Evolutionary conservation across 2,329 filamentous ascomycete species (phyloP), one percentile per base, ranked within the genome.

Genomic region (Emergomyces africanus): DNA sequence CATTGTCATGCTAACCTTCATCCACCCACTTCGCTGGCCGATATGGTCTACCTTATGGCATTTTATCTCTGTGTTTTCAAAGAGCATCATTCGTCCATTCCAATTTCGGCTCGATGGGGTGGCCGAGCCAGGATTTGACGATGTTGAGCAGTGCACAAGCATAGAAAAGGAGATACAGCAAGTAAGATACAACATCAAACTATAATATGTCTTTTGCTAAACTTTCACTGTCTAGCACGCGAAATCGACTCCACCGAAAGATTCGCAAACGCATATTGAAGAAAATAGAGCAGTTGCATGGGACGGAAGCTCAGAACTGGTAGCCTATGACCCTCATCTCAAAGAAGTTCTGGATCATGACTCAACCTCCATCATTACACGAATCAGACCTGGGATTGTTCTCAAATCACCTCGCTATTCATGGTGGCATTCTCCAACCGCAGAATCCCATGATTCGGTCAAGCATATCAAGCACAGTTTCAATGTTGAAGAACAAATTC

Each of bases 361-460:
- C 54, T 60, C 59, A 54, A 60, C 59, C 25, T 57, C 59, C 48
- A 46, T 57, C 48, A 57, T 60, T 57, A 54, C 54, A 57, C 54
- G 46, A 37, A 54, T 60, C 25, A 57, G 37, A 37, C 54, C 46
- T 57, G 54, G 59, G 12, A 49, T 57, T 44, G 46, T 60, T 53
- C 44, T 60, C 54, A 60, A 60, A 54, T 60, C 46, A n/a, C 59
- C 59, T 54, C 59, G 46, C 33, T 60, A 44, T 57, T 60, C 59
- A 46, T 60, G 59, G 59, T 57, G 59, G 59, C 59, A 60, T 57
- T 60, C 54, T 46, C 46, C 54, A 46, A 57, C 54, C 5, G 59
- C 54, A 54, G 37, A 28, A 39, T 53, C 35, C 37, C 54, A 57
- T 46, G 33, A 57, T 46, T 60, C 39, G 12, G 59, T 60, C 48